Conservation (phyloP, 106 monocot genomes). For the Acorus gramineus region DNA sequence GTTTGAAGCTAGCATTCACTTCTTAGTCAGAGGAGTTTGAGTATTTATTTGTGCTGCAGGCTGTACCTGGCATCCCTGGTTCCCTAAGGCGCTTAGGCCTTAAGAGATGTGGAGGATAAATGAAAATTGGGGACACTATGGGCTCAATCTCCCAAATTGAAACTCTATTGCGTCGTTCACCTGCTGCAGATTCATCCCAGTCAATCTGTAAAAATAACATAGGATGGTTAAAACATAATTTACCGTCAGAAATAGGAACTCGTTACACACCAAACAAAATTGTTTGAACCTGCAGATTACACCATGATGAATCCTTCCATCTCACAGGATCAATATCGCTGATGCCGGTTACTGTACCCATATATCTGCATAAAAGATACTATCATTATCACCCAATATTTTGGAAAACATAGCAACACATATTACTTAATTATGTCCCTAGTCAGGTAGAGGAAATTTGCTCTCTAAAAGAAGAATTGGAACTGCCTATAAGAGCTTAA, state of each 20-base stretch:
- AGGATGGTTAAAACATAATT: background rate
- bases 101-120: constrained; percentile 88
- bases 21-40: too few relatives aligned
- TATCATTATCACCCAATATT: too few relatives aligned
- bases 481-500: too few relatives aligned
- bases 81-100: constrained; percentile 70
- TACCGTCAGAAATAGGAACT: too few relatives aligned
- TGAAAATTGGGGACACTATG: constrained; percentile 79
- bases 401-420: too few relatives aligned
- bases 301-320: constrained; percentile 93
- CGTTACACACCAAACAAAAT: too few relatives aligned
- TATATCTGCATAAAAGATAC: constrained; percentile 38
- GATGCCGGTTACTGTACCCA: constrained; percentile 95
- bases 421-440: too few relatives aligned
- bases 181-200: constrained; percentile 92
- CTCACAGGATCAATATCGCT: constrained; percentile 86
- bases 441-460: too few relatives aligned
- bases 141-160: constrained; percentile 98
- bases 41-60: too few relatives aligned
- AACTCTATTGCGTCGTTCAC: constrained; percentile 83
- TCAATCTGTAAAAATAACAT: constrained; percentile 51
- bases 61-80: constrained; percentile 56
- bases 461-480: too few relatives aligned
- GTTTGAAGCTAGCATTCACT: too few relatives aligned
- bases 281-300: constrained; percentile 65